These are phyloP conservation scores for Gossypium australe DNA, from an alignment of 345 rosid genomes.

Conservation along the genomic window DNA sequence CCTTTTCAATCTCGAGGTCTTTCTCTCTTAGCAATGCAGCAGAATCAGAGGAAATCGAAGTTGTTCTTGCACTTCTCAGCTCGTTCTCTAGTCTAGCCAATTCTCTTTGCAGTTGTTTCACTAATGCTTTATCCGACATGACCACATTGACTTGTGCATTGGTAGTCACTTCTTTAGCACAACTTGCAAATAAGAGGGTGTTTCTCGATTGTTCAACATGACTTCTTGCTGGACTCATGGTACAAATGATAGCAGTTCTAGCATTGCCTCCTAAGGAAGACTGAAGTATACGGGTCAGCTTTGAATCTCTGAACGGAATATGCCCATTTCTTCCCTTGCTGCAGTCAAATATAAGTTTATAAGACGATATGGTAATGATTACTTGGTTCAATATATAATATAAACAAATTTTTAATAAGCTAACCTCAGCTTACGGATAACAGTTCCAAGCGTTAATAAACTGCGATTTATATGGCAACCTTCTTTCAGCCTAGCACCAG, in stretches of 20 bases:
- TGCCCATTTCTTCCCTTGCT: conserved; percentile 94
- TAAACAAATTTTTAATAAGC: conserved; percentile 9
- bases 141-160: conserved; percentile 87
- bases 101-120: conserved; percentile 87
- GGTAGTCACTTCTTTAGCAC: conserved; percentile 90
- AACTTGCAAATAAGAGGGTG: conserved; percentile 86
- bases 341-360: conserved; percentile 32
- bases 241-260: conserved; percentile 87
- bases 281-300: conserved; percentile 91
- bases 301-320: conserved; percentile 89
- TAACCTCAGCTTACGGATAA: conserved; percentile 91
- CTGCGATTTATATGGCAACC: conserved; percentile 96
- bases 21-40: conserved; percentile 52
- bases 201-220: conserved; percentile 96
- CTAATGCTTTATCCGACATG: conserved; percentile 80
- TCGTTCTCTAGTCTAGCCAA: conserved; percentile 78
- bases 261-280: conserved; percentile 90
- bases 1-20: conserved; percentile 80
- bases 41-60: conserved; percentile 36
- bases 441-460: conserved; percentile 88
- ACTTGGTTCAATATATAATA: background rate
- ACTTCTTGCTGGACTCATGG: conserved; percentile 86
- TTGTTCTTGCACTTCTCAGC: conserved; percentile 43
- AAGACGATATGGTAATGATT: background rate
- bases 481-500: conserved; percentile 86